Conservation (phyloP, 106 monocot genomes). For the Iris macrosiphon region DNA sequence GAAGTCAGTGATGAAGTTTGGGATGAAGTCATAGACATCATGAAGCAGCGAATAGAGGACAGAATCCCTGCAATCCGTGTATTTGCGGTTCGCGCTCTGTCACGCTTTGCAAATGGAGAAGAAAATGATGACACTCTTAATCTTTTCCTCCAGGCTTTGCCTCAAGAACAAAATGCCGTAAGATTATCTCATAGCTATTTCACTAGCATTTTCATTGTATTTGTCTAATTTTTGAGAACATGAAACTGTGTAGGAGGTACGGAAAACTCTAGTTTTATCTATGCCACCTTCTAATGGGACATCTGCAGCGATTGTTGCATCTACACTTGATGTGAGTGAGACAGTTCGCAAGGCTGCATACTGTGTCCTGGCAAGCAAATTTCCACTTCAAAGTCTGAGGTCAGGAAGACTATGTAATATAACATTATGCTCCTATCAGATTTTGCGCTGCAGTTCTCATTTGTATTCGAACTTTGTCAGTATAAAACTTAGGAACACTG, state of each 20-base stretch:
- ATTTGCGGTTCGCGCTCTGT: slow-evolving; percentile 76
- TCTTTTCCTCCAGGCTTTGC: slow-evolving; percentile 54
- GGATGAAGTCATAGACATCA: slow-evolving; percentile 88
- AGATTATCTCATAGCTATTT: slow-evolving; percentile 13
- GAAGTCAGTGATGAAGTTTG: slow-evolving; percentile 89
- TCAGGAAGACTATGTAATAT: no score
- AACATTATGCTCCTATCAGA: no score
- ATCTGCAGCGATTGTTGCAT: slow-evolving; percentile 32
- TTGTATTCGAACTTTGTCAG: slow-evolving; percentile 27
- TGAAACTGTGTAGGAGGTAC: slow-evolving; percentile 50
- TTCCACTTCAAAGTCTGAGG: slow-evolving; percentile 98
- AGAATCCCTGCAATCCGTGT: slow-evolving; percentile 71
- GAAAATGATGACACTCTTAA: slow-evolving; percentile 49
- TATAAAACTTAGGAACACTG: slow-evolving; percentile 77
- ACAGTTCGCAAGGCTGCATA: slow-evolving; percentile 80
- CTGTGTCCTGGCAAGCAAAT: slow-evolving; percentile 61
- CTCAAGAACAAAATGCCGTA: slow-evolving; percentile 71
- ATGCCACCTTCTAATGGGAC: slow-evolving; percentile 66
- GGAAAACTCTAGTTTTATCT: slow-evolving; percentile 68
- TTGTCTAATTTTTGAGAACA: no score
- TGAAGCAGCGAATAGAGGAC: slow-evolving; percentile 70
- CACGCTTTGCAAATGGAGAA: slow-evolving; percentile 69
- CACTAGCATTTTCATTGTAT: background rate
- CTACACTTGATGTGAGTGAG: slow-evolving; percentile 84
- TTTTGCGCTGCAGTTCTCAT: no score